Evolutionary conservation across 192 early-diverging fungal genomes (phyloP).

Genomic region (Cetraspora pellucida): DNA sequence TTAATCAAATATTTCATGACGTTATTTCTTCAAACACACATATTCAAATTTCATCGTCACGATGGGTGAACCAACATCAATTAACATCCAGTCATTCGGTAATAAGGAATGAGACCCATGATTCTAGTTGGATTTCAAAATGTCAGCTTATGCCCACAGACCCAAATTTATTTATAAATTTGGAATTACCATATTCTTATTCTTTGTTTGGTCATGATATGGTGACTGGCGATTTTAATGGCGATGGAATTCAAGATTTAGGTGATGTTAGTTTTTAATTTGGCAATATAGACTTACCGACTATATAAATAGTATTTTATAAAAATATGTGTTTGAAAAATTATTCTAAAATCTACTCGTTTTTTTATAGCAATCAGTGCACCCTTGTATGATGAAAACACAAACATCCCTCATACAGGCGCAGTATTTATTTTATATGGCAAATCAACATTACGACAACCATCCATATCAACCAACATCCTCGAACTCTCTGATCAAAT

Average conservation of each 20-base stretch:
- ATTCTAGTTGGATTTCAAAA: not conserved
- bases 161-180: conserved; percentile 34
- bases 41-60: not conserved
- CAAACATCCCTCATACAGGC: conserved; percentile 47
- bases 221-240: conserved; percentile 72
- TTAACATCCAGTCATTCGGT: not conserved
- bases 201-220: conserved; percentile 67
- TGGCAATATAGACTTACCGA: no score
- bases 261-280: conserved; percentile 35
- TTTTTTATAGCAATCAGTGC: conserved; percentile 52
- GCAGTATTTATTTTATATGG: conserved; percentile 59
- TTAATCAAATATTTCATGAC: conserved; percentile 4
- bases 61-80: no score
- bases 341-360: not conserved
- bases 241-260: conserved; percentile 58
- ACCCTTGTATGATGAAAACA: conserved; percentile 52
- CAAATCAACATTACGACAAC: conserved; percentile 22
- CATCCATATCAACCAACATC: conserved; percentile 46
- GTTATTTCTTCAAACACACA: not conserved
- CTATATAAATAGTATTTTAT: no score
- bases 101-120: not conserved
- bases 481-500: conserved; percentile 41
- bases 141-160: not conserved
- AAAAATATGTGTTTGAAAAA: not conserved
- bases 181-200: conserved; percentile 54